A percentile compares a stretch with the other conserved stretches of the same genome.
Conservation (phyloP, 495 filamentous ascomycete genomes). For the Neurospora pannonica region DNA sequence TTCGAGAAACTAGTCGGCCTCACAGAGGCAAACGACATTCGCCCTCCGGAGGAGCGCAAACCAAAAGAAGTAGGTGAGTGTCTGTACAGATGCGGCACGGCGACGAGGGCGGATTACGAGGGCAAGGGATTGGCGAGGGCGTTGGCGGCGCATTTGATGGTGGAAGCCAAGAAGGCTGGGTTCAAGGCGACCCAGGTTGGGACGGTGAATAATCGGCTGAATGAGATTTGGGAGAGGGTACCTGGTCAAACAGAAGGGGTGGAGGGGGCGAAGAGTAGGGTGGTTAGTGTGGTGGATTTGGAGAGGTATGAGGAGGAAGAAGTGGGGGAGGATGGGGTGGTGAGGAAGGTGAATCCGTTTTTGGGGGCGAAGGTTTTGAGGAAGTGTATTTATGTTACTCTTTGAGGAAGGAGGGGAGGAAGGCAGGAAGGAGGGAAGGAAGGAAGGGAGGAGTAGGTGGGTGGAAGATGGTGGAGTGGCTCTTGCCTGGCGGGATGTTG, state of each 20-base stretch:
- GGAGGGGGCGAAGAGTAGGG: not conserved
- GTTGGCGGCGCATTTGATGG: constrained; percentile 30
- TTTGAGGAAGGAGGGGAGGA: not conserved
- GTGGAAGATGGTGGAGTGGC: not conserved
- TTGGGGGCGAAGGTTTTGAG: not conserved
- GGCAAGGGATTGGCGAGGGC: constrained; percentile 26
- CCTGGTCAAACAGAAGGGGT: not conserved
- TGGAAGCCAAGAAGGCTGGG: constrained; percentile 6
- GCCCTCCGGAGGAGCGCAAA: constrained; percentile 13
- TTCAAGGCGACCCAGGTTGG: not conserved
- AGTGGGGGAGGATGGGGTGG: not conserved
- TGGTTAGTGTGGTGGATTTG: not conserved
- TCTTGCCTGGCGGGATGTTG: not conserved
- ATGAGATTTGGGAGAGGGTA: not conserved
- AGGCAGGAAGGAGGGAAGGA: no score
- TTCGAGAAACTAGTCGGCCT: constrained; percentile 17
- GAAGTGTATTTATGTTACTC: not conserved
- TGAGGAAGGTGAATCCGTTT: not conserved
- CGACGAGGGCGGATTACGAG: constrained; percentile 24
- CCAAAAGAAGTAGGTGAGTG: constrained; percentile 22
- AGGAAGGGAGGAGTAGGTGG: not conserved
- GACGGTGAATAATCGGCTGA: not conserved
- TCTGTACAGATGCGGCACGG: constrained; percentile 30
- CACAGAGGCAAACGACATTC: constrained; percentile 13
- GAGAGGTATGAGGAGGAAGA: not conserved